A percentile compares a stretch with the other conserved stretches of the same genome.
These are phyloP conservation scores for Aspergillus melleus DNA, from an alignment of 2,329 filamentous ascomycete species.

Conservation along the genomic window DNA sequence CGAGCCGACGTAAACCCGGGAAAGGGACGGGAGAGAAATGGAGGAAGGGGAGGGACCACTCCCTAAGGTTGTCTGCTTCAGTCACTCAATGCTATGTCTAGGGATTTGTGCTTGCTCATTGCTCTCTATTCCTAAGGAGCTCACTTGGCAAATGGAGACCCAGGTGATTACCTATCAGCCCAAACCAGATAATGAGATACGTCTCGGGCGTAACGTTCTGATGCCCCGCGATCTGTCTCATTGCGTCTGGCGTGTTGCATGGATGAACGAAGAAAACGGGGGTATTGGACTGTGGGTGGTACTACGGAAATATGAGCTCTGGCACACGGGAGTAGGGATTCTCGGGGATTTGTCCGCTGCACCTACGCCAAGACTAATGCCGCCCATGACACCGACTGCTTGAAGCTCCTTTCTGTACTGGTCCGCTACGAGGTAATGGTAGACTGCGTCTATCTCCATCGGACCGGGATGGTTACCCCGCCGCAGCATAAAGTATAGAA, in stretches of 20 bases:
- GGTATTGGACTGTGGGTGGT: conserved; percentile 77
- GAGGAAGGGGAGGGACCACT: conserved; percentile 11
- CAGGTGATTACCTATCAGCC: conserved; percentile 78
- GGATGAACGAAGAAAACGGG: conserved; percentile 92
- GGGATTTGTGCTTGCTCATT: conserved; percentile 20
- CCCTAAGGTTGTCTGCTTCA: conserved; percentile 13
- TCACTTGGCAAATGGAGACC: conserved; percentile 75
- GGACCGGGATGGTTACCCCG: conserved; percentile 57
- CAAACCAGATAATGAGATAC: conserved; percentile 87
- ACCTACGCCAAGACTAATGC: conserved; percentile 75
- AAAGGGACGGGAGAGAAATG: conserved; percentile 14
- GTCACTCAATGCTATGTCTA: conserved; percentile 18
- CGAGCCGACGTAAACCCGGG: conserved; percentile 5
- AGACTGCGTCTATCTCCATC: conserved; percentile 67
- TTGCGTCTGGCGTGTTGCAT: conserved; percentile 80
- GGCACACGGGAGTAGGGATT: conserved; percentile 21
- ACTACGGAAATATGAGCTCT: conserved; percentile 53
- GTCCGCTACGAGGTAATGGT: conserved; percentile 68
- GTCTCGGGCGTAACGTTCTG: conserved; percentile 50
- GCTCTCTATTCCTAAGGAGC: conserved; percentile 44
- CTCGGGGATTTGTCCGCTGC: conserved; percentile 20
- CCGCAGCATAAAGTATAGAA: conserved; percentile 72
- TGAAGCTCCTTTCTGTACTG: conserved; percentile 63
- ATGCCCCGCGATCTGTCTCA: conserved; percentile 60
- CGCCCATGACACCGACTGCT: conserved; percentile 64